phyloP scores from a whole-genome alignment of 225 moss, liverwort and hornwort genomes.

The Antitrichia curtipendula region DNA sequence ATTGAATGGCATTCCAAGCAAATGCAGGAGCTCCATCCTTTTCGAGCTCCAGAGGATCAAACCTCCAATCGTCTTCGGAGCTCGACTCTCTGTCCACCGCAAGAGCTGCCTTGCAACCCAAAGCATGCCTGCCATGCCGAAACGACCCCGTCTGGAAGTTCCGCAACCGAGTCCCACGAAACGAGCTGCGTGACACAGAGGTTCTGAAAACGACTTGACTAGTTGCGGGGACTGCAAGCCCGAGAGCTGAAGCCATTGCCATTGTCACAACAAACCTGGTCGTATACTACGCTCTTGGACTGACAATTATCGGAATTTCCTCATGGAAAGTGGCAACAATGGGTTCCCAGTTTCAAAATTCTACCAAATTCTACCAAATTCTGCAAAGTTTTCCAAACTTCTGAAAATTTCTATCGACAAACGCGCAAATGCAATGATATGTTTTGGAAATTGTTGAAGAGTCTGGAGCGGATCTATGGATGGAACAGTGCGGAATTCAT shows the following conservation, averaged over 20 bases:
- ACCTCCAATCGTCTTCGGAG: conserved; percentile 30
- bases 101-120: conserved; percentile 17
- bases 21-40: neutral
- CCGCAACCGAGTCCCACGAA: conserved; percentile 6
- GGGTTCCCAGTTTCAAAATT: neutral
- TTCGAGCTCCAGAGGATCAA: conserved; percentile 43
- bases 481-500: neutral
- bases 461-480: neutral
- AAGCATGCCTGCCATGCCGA: neutral
- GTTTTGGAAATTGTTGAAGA: neutral
- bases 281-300: neutral
- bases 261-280: neutral
- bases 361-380: neutral
- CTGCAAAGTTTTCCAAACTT: neutral
- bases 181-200: neutral
- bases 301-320: neutral
- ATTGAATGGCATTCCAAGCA: conserved; percentile 22
- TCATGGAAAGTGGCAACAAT: neutral
- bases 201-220: neutral
- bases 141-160: neutral
- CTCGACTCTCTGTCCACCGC: conserved; percentile 18
- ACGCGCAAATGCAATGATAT: neutral
- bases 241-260: conserved; percentile 24
- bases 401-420: neutral
- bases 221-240: neutral